Evolutionary conservation across 179 eudicot species (phyloP).

Genomic region (Pouteria campechiana): DNA sequence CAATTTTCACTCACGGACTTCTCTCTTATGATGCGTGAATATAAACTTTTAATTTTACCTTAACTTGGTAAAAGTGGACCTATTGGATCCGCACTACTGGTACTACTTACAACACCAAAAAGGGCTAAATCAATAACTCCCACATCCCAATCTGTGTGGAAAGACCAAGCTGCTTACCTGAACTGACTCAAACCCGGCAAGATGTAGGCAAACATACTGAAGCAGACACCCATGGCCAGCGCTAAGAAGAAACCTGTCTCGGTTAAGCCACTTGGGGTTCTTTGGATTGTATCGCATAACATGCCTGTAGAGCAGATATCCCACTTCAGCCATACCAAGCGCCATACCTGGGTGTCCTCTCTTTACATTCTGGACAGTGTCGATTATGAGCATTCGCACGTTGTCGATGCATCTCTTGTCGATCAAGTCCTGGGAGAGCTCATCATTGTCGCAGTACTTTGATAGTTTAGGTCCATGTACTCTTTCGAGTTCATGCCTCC

Average conservation of each 20-base stretch:
- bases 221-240: conserved; percentile 67
- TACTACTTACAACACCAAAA: not conserved
- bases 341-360: conserved; percentile 65
- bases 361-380: conserved; percentile 51
- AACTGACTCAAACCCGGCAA: conserved; percentile 55
- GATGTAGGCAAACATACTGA: conserved; percentile 57
- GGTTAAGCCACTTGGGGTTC: conserved; percentile 52
- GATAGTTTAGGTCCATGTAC: not conserved
- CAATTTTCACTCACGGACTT: too few relatives aligned
- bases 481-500: conserved; percentile 7
- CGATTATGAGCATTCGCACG: conserved; percentile 17
- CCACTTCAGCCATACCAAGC: conserved; percentile 60
- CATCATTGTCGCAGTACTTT: not conserved
- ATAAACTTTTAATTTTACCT: too few relatives aligned
- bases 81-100: too few relatives aligned
- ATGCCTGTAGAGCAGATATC: conserved; percentile 43
- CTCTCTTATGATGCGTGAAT: too few relatives aligned
- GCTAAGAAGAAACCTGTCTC: conserved; percentile 47
- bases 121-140: not conserved
- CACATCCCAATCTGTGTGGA: not conserved
- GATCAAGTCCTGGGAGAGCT: conserved; percentile 3
- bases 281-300: conserved; percentile 42
- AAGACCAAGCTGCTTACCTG: conserved; percentile 9
- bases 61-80: too few relatives aligned
- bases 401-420: conserved; percentile 12